Evolutionary conservation across 352 stramenopile species (phyloP), one percentile per base, ranked within the genome.

Genomic region (Phytophthora uliginosa): DNA sequence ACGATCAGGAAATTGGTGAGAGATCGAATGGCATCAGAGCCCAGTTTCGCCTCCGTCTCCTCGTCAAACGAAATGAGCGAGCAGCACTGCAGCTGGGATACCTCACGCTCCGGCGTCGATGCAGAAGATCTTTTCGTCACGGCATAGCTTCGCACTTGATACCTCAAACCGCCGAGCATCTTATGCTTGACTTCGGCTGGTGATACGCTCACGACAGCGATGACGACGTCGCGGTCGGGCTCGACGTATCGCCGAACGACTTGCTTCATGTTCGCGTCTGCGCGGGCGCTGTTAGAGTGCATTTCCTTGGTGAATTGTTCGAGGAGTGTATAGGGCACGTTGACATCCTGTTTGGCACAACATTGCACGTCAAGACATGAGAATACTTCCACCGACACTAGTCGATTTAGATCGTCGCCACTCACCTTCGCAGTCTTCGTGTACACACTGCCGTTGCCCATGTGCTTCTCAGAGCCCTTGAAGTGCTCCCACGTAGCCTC

Each of bases 401-500:
- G 24, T 24, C 4, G 24, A 2, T 22, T 7, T 15, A 36, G 8
- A 22, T 55, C 7, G 20, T 13, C 33, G 10, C 5, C 20, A 54
- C 28, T 15, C 24, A 83, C 73, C 69, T 78, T 62, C 0, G 63
- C 64, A 28, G 64, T 72, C n/a, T 76, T 81, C 22, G 78, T 48
- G 48, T 74, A 76, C n/a, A 84, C 58, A 22, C 53, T 73, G 6
- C 79, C 76, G 26, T 82, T 75, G 36, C 56, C 63, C 50, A 61
- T 45, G 26, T 82, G 79, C 34, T 81, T 71, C 3, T 79, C 65
- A 0, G 76, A 69, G 0, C 75, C 75, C 24, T 66, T 68, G 40
- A 82, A 82, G 20, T 85, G 67, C 50, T 76, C 45, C 78, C 78
- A 85, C 4, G 76, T 71, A 2, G 63, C 76, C 10, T 76, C 52